These are phyloP conservation scores for Talaromyces verruculosus DNA, from an alignment of 2,329 filamentous ascomycete species.

Conservation along the genomic window DNA sequence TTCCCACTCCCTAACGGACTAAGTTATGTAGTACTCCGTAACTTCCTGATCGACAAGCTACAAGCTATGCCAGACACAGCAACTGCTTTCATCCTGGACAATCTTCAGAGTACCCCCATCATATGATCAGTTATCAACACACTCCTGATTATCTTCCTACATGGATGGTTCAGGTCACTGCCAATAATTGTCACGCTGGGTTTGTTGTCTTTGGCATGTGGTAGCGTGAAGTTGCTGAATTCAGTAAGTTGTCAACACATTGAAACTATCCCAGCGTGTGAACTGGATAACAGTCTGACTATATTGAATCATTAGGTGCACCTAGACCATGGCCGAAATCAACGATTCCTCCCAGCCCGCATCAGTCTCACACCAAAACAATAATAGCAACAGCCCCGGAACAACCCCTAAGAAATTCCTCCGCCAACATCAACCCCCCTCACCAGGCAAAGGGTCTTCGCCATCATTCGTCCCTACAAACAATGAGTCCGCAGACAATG, in stretches of 20 bases:
- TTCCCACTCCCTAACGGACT: too few relatives aligned
- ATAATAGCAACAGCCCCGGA: slow-evolving; percentile 11
- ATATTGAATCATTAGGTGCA: neutral
- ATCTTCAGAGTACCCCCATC: neutral
- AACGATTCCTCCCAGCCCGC: neutral
- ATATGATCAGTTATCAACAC: neutral
- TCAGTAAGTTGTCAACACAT: slow-evolving; percentile 4
- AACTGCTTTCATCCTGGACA: neutral
- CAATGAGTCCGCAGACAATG: slow-evolving; percentile 10
- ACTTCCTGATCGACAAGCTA: neutral
- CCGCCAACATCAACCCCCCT: slow-evolving; percentile 5
- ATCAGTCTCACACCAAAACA: slow-evolving; percentile 1
- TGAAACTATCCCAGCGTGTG: neutral
- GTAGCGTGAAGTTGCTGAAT: neutral
- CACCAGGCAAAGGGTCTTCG: neutral
- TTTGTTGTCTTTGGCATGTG: neutral
- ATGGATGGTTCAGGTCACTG: neutral
- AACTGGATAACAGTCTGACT: neutral
- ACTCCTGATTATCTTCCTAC: neutral
- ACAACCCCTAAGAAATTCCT: slow-evolving; percentile 16
- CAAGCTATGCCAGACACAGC: neutral
- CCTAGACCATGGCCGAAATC: slow-evolving; percentile 12
- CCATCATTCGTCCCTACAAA: neutral
- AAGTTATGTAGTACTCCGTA: neutral
- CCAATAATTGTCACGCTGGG: neutral